Percentiles rank a stretch among this genome's conserved stretches.
Conservation (phyloP, 2,329 filamentous ascomycete genomes). For the Taxawa tesnikishii region DNA sequence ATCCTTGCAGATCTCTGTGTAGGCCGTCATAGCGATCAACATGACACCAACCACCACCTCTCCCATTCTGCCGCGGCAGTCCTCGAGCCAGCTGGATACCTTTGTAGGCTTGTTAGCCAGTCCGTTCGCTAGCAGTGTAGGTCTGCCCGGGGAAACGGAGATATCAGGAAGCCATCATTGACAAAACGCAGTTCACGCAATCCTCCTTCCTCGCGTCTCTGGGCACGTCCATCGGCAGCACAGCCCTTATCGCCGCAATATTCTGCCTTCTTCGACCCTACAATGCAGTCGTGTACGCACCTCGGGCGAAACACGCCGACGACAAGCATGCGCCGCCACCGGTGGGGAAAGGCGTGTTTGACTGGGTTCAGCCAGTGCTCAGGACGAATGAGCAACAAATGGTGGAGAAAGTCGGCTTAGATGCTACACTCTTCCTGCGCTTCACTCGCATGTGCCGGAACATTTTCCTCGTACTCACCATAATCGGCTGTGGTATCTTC, state of each 20-base stretch:
- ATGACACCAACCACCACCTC: background rate
- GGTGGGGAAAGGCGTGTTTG: slow-evolving; percentile 74
- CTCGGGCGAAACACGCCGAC: slow-evolving; percentile 85
- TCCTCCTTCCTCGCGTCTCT: slow-evolving; percentile 68
- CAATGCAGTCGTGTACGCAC: slow-evolving; percentile 86
- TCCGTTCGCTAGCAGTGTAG: slow-evolving; percentile 23
- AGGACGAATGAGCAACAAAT: slow-evolving; percentile 65
- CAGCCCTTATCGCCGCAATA: slow-evolving; percentile 57
- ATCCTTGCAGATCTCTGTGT: background rate
- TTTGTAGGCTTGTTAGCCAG: slow-evolving; percentile 28
- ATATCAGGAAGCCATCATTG: too few species aligned
- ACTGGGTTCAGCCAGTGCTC: slow-evolving; percentile 73
- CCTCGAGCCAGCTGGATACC: slow-evolving; percentile 13
- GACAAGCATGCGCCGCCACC: slow-evolving; percentile 79
- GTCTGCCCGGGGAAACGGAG: too few species aligned
- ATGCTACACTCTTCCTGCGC: slow-evolving; percentile 81
- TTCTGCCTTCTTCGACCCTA: slow-evolving; percentile 88
- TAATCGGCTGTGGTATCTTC: slow-evolving; percentile 65
- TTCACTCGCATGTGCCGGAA: slow-evolving; percentile 87
- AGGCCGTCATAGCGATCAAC: background rate
- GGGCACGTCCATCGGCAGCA: slow-evolving; percentile 65
- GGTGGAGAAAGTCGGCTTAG: slow-evolving; percentile 74
- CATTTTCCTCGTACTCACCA: slow-evolving; percentile 61
- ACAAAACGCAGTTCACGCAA: slow-evolving; percentile 37
- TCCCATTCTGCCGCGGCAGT: background rate